Conservation (phyloP, 192 early-diverging fungal genomes). For the Mortierella antarctica region DNA sequence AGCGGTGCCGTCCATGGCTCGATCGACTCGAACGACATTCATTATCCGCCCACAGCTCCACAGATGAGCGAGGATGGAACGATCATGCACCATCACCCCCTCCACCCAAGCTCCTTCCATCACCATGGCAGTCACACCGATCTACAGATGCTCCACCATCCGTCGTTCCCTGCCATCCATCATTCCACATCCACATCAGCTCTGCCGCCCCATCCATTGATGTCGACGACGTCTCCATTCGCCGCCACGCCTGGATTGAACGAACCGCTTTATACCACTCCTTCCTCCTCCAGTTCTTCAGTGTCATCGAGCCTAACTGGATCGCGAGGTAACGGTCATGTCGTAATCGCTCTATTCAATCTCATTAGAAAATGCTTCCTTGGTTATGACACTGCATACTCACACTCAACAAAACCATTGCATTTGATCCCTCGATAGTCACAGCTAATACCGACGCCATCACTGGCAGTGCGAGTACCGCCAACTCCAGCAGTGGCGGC, state of each 20-base stretch:
- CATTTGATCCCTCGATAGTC: background rate
- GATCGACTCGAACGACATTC: slow-evolving; percentile 3
- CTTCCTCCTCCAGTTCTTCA: background rate
- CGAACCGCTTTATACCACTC: slow-evolving; percentile 25
- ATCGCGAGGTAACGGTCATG: slow-evolving; percentile 19
- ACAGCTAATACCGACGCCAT: background rate
- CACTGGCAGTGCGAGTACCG: background rate
- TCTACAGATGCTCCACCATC: slow-evolving; percentile 22
- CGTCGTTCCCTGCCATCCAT: slow-evolving; percentile 14
- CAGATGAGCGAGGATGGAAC: slow-evolving; percentile 1
- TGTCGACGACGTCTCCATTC: slow-evolving; percentile 32
- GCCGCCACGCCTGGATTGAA: slow-evolving; percentile 35
- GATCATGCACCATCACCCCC: slow-evolving; percentile 5
- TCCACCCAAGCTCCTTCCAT: slow-evolving; percentile 21
- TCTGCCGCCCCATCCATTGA: slow-evolving; percentile 36
- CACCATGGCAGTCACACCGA: slow-evolving; percentile 10
- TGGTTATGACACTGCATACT: no score
- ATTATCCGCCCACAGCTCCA: slow-evolving; percentile 10
- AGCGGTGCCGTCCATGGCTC: background rate
- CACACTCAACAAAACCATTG: no score
- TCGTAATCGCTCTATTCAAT: no score
- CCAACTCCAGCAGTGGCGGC: slow-evolving; percentile 30
- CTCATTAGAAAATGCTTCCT: no score
- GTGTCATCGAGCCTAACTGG: slow-evolving; percentile 15
- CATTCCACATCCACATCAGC: slow-evolving; percentile 10